Conservation (phyloP, 768 basidiomycete genomes). For the Neoboletus brunneissimus region DNA sequence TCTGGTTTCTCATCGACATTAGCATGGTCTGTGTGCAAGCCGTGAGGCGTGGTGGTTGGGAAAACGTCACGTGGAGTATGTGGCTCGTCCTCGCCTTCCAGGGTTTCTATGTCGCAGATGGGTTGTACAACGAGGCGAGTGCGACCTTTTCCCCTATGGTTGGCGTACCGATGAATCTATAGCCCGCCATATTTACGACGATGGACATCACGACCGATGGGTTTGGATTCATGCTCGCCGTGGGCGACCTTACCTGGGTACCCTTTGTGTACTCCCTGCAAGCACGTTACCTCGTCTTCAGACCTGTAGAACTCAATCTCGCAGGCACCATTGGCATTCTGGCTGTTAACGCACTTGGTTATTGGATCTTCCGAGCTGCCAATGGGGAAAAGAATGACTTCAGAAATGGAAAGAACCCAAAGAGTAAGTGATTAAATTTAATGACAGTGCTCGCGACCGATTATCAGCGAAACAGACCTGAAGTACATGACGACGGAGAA, state of each 20-base stretch:
- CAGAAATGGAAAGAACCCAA: constrained; percentile 89
- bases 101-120: constrained; percentile 81
- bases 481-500: constrained; percentile 74
- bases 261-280: constrained; percentile 94
- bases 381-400: constrained; percentile 98
- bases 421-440: constrained; percentile 52
- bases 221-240: constrained; percentile 96
- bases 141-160: not conserved
- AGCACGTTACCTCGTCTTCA: constrained; percentile 92
- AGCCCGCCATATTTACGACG: constrained; percentile 88
- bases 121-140: constrained; percentile 84
- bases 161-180: not conserved
- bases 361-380: constrained; percentile 84
- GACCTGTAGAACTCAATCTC: constrained; percentile 73
- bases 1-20: constrained; percentile 92
- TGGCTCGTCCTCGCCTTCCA: constrained; percentile 87
- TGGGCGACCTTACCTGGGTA: constrained; percentile 92
- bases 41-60: constrained; percentile 63
- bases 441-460: not conserved
- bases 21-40: constrained; percentile 92
- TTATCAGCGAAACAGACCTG: constrained; percentile 51
- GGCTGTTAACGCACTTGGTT: constrained; percentile 66
- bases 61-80: constrained; percentile 83
- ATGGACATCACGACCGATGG: constrained; percentile 99
- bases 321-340: constrained; percentile 54